Percentiles rank a stretch among this genome's conserved stretches.
Evolutionary conservation across 1,284 basidiomycete species (phyloP).

Genomic region (Coniferiporia sulphurascens): DNA sequence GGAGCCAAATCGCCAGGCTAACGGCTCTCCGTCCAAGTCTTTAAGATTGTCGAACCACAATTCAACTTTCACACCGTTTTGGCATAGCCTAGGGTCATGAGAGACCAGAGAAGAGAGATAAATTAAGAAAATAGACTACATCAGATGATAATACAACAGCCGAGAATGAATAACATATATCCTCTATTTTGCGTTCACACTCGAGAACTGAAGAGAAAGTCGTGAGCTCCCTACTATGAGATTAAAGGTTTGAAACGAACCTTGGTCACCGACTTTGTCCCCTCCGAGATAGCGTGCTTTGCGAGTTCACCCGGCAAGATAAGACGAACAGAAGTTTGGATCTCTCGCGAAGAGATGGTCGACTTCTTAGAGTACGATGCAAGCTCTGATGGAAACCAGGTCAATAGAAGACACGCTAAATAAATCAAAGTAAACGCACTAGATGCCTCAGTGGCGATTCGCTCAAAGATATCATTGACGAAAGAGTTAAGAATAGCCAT

Average conservation of each 20-base stretch:
- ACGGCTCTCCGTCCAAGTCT: no score
- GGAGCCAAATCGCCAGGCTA: no score
- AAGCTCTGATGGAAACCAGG: conserved; percentile 31
- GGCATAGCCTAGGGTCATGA: not conserved
- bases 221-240: not conserved
- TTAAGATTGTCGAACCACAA: no score
- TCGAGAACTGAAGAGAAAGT: conserved; percentile 47
- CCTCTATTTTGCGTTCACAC: conserved; percentile 51
- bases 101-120: conserved; percentile 2
- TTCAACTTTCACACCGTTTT: no score
- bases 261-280: conserved; percentile 33
- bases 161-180: not conserved
- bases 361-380: conserved; percentile 56
- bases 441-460: conserved; percentile 49
- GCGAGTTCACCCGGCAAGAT: conserved; percentile 58
- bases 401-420: conserved; percentile 23
- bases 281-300: conserved; percentile 68
- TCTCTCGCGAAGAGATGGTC: conserved; percentile 56
- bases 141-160: conserved; percentile 14
- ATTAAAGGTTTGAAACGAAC: conserved; percentile 26
- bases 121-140: conserved; percentile 16
- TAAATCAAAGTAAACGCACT: conserved; percentile 28
- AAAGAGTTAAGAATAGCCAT: conserved; percentile 56
- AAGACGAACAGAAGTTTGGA: conserved; percentile 53
- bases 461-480: conserved; percentile 52